A percentile compares a stretch with the other conserved stretches of the same genome.
phyloP scores from a whole-genome alignment of 441 rosid species.

The Gossypium laxum region DNA sequence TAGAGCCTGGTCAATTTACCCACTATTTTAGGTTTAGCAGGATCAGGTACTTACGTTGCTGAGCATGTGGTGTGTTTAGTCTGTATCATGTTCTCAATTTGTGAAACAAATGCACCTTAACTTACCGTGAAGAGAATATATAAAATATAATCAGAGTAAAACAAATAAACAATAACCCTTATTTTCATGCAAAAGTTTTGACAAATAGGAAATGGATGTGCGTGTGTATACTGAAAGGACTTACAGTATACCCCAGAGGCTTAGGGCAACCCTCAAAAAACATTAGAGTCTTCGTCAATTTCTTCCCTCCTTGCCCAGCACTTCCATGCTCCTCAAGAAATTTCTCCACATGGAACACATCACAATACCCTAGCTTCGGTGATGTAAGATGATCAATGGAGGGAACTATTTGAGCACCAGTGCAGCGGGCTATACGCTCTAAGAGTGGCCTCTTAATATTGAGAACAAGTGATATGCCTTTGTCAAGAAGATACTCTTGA shows the following conservation, averaged over 20 bases:
- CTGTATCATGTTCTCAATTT: background rate
- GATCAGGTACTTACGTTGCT: background rate
- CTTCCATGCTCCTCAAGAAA: slow-evolving; percentile 50
- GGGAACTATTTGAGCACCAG: slow-evolving; percentile 68
- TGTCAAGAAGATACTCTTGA: slow-evolving; percentile 60
- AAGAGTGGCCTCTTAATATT: slow-evolving; percentile 60
- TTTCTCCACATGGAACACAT: slow-evolving; percentile 52
- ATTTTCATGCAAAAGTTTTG: background rate
- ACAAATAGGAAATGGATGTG: background rate
- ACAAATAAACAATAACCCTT: background rate
- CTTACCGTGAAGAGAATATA: background rate
- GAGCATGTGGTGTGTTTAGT: background rate
- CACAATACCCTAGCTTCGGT: slow-evolving; percentile 59
- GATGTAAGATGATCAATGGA: slow-evolving; percentile 57
- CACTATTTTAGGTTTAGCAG: background rate
- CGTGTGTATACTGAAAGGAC: slow-evolving; percentile 20
- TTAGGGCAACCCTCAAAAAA: slow-evolving; percentile 69
- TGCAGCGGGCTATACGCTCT: slow-evolving; percentile 69
- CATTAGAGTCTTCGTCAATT: slow-evolving; percentile 58
- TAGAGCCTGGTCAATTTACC: background rate
- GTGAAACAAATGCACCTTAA: slow-evolving; percentile 1
- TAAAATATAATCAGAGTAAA: background rate
- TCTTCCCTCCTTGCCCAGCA: slow-evolving; percentile 49
- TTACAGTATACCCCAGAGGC: slow-evolving; percentile 74
- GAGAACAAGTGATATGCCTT: slow-evolving; percentile 69